Conservation (phyloP, 2,329 filamentous ascomycete species). For the Aspergillus piperis region DNA sequence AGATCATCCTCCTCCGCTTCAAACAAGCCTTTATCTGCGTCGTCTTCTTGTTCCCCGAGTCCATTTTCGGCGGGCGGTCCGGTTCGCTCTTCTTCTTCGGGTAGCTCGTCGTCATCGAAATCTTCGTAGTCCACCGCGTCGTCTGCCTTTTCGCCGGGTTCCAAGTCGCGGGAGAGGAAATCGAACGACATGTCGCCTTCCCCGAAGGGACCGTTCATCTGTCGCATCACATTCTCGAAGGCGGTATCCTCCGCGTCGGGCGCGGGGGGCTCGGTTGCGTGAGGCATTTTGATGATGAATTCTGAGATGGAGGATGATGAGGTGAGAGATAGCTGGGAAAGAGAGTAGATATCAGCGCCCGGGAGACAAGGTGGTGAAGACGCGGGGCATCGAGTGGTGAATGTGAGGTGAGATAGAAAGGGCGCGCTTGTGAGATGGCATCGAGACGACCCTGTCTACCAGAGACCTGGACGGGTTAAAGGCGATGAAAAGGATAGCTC, state of each 20-base stretch:
- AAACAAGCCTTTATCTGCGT: conserved; percentile 29
- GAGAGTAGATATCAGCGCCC: neutral
- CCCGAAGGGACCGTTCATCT: conserved; percentile 41
- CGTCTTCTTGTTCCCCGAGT: conserved; percentile 57
- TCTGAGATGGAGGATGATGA: neutral
- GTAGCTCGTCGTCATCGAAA: conserved; percentile 87
- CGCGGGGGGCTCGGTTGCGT: conserved; percentile 35
- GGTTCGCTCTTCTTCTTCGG: conserved; percentile 56
- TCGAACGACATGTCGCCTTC: conserved; percentile 40
- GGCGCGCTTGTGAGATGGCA: conserved; percentile 7
- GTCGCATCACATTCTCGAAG: conserved; percentile 45
- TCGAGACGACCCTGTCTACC: conserved; percentile 14
- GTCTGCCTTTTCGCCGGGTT: conserved; percentile 74
- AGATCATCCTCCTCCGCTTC: conserved; percentile 43
- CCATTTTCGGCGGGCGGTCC: conserved; percentile 42
- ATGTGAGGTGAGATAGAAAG: neutral
- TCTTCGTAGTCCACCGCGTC: conserved; percentile 90
- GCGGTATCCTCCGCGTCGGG: conserved; percentile 39
- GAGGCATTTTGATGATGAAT: conserved; percentile 37
- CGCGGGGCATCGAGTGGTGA: neutral
- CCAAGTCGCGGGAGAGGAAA: conserved; percentile 43
- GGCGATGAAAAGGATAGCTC: neutral
- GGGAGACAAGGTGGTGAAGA: neutral
- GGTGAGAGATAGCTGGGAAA: neutral
- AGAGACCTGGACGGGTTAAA: neutral